Percentiles rank a stretch among this genome's conserved stretches.
phyloP scores from a whole-genome alignment of 2,329 filamentous ascomycete species.

The Fusarium sambucinum region DNA sequence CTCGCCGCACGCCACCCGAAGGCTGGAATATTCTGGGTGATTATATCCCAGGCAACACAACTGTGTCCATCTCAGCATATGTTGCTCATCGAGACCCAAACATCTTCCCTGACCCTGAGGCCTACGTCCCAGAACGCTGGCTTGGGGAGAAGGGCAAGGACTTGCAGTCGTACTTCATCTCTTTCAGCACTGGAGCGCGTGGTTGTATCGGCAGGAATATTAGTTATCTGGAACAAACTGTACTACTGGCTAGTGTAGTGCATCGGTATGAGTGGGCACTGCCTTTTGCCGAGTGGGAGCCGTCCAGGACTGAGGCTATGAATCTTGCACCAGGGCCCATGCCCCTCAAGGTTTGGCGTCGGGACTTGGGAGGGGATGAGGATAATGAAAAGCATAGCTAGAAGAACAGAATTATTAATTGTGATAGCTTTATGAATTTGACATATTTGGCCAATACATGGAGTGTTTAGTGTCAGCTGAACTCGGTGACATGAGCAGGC shows the following conservation, averaged over 20 bases:
- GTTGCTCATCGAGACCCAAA: slow-evolving; percentile 55
- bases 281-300: slow-evolving; percentile 36
- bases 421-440: not conserved
- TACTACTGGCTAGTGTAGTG: slow-evolving; percentile 57
- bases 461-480: not conserved
- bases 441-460: not conserved
- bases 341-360: slow-evolving; percentile 44
- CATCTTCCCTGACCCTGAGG: slow-evolving; percentile 56
- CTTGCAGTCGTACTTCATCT: slow-evolving; percentile 55
- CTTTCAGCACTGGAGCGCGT: slow-evolving; percentile 58
- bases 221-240: slow-evolving; percentile 60
- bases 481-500: not conserved
- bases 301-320: slow-evolving; percentile 40
- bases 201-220: slow-evolving; percentile 59
- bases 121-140: slow-evolving; percentile 58
- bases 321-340: slow-evolving; percentile 39
- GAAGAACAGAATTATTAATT: not conserved
- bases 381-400: slow-evolving; percentile 26
- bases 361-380: slow-evolving; percentile 26
- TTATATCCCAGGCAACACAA: slow-evolving; percentile 54
- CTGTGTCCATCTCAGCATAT: slow-evolving; percentile 55
- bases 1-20: slow-evolving; percentile 47
- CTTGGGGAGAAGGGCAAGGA: slow-evolving; percentile 52
- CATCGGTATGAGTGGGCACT: slow-evolving; percentile 57
- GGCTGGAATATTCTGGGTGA: slow-evolving; percentile 50